These are phyloP conservation scores for Ichthyophthirius multifiliis DNA, from an alignment of 169 alveolate genomes.

Conservation along the genomic window DNA sequence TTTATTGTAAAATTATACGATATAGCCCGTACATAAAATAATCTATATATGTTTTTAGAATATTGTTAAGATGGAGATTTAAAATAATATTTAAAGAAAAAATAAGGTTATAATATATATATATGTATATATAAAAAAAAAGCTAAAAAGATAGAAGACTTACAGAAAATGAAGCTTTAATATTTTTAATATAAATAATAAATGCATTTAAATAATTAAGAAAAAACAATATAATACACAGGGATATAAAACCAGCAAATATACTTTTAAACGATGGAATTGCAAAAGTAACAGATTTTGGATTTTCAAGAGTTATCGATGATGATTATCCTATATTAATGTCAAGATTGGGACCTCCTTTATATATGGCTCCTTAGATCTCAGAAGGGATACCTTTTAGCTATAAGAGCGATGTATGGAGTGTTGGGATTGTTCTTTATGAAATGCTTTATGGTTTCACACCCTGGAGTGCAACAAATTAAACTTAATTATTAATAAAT, in stretches of 20 bases:
- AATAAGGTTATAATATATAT: too few species aligned
- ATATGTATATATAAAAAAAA: too few species aligned
- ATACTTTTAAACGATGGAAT: conserved; percentile 33
- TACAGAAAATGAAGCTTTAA: conserved; percentile 33
- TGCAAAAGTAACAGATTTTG: conserved; percentile 48
- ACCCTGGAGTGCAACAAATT: conserved; percentile 3
- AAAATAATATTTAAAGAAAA: conserved; percentile 47
- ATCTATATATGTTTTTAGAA: conserved; percentile 71
- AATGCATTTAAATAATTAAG: conserved; percentile 32
- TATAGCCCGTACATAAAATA: conserved; percentile 50
- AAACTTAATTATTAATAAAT: neutral
- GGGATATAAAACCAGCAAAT: conserved; percentile 48
- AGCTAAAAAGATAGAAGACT: too few species aligned
- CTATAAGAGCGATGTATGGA: conserved; percentile 40
- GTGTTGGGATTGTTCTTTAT: conserved; percentile 24
- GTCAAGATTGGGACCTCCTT: conserved; percentile 39
- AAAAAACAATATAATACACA: conserved; percentile 35
- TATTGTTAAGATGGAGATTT: conserved; percentile 75
- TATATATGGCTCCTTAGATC: conserved; percentile 31
- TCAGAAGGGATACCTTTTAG: conserved; percentile 5
- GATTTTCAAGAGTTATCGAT: conserved; percentile 43
- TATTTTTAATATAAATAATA: conserved; percentile 28
- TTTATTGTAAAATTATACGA: conserved; percentile 51
- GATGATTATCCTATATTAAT: conserved; percentile 17
- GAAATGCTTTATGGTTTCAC: conserved; percentile 21